Percentiles rank a stretch among this genome's conserved stretches.
Evolutionary conservation across 495 filamentous ascomycete species (phyloP).

Genomic region (Aspergillus avenaceus): DNA sequence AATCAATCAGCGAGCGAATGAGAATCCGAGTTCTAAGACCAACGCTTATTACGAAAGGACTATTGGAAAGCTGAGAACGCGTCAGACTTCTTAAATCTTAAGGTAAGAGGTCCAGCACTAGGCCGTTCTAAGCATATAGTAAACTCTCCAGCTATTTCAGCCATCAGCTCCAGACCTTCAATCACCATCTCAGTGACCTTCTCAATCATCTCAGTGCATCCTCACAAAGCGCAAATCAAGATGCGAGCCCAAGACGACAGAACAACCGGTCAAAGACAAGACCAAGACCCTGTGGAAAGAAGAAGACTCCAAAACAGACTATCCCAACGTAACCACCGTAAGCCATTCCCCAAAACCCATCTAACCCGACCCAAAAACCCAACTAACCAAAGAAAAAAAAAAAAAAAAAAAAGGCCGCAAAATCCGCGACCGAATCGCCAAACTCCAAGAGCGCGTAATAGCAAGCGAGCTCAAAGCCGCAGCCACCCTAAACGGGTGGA

Average conservation of each 20-base stretch:
- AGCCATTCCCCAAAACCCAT: background rate
- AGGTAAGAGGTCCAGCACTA: background rate
- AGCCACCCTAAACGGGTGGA: conserved; percentile 31
- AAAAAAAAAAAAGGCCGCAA: conserved; percentile 38
- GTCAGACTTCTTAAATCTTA: background rate
- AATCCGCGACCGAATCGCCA: conserved; percentile 39
- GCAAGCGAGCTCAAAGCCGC: conserved; percentile 37
- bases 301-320: conserved; percentile 33
- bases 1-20: background rate
- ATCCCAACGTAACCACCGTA: conserved; percentile 37
- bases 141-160: too few species aligned
- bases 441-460: conserved; percentile 40
- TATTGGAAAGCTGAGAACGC: background rate
- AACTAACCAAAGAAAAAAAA: too few species aligned
- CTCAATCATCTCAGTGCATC: too few species aligned
- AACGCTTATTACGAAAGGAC: background rate
- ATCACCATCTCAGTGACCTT: too few species aligned
- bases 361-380: too few species aligned
- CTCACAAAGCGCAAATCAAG: too few species aligned
- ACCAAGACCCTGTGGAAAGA: conserved; percentile 12
- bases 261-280: background rate
- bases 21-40: too few species aligned
- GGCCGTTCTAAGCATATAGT: background rate
- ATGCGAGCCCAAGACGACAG: background rate
- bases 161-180: too few species aligned